Conservation (phyloP, 371 early-diverging fungal species). For the Mucor piriformis region DNA sequence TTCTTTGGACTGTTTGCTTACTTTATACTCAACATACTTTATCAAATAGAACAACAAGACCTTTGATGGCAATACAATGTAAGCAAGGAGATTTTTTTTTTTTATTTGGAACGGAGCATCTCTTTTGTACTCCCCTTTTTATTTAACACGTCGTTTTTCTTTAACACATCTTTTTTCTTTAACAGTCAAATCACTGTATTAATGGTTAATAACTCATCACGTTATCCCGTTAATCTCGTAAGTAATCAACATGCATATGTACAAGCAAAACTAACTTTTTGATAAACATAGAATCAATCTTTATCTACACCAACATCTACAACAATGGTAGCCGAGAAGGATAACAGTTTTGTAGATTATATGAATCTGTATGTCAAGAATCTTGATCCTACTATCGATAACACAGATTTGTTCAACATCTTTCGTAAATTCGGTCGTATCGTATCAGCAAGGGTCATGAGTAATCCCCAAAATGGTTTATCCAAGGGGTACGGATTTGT, state of each 20-base stretch:
- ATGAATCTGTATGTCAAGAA: slow-evolving; percentile 53
- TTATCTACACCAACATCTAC: slow-evolving; percentile 4
- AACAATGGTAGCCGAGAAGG: neutral
- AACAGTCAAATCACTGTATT: slow-evolving; percentile 12
- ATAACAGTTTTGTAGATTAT: slow-evolving; percentile 26
- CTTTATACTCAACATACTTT: neutral
- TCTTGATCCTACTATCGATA: slow-evolving; percentile 42
- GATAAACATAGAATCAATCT: neutral
- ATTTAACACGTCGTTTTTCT: slow-evolving; percentile 1
- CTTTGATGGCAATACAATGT: slow-evolving; percentile 23
- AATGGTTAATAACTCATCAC: slow-evolving; percentile 4
- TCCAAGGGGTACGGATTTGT: slow-evolving; percentile 55
- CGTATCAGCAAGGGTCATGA: slow-evolving; percentile 54
- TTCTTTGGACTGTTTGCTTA: neutral
- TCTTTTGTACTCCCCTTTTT: neutral
- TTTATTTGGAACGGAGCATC: neutral
- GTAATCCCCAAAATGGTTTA: slow-evolving; percentile 40
- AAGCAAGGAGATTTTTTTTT: slow-evolving; percentile 3
- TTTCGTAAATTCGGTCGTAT: slow-evolving; percentile 50
- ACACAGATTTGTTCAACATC: slow-evolving; percentile 39
- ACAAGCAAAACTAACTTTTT: neutral
- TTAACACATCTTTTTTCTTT: neutral
- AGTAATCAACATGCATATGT: neutral
- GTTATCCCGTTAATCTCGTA: slow-evolving; percentile 2
- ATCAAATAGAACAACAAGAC: slow-evolving; percentile 19